Evolutionary conservation across 208 protist genomes (phyloP).

Genomic region (Entamoeba moshkovskii): DNA sequence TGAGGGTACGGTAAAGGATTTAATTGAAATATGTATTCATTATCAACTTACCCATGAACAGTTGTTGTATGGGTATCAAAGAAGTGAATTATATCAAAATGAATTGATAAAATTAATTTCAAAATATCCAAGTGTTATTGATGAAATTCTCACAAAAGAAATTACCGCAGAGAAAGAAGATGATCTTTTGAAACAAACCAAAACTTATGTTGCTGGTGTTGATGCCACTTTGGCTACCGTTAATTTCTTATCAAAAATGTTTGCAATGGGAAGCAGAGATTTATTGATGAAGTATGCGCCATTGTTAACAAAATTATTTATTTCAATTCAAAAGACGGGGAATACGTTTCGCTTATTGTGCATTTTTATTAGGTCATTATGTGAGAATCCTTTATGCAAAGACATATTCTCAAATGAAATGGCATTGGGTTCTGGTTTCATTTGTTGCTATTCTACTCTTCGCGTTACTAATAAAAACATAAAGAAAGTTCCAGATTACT

Average conservation of each 20-base stretch:
- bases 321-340: neutral
- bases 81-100: neutral
- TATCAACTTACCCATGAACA: neutral
- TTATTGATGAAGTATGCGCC: neutral
- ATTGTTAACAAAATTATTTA: neutral
- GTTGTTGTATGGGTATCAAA: neutral
- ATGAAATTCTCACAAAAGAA: neutral
- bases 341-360: neutral
- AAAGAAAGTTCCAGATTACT: neutral
- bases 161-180: neutral
- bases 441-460: neutral
- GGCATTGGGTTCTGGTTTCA: neutral
- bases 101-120: neutral
- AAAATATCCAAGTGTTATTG: neutral
- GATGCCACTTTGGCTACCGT: neutral
- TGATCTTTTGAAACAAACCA: neutral
- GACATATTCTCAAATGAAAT: neutral
- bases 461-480: neutral
- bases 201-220: neutral
- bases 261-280: neutral
- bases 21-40: neutral
- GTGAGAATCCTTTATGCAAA: neutral
- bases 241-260: neutral
- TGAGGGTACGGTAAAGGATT: neutral
- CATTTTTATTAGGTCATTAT: neutral